phyloP scores from a whole-genome alignment of 75 land plant species.

The Cryptomeria japonica region DNA sequence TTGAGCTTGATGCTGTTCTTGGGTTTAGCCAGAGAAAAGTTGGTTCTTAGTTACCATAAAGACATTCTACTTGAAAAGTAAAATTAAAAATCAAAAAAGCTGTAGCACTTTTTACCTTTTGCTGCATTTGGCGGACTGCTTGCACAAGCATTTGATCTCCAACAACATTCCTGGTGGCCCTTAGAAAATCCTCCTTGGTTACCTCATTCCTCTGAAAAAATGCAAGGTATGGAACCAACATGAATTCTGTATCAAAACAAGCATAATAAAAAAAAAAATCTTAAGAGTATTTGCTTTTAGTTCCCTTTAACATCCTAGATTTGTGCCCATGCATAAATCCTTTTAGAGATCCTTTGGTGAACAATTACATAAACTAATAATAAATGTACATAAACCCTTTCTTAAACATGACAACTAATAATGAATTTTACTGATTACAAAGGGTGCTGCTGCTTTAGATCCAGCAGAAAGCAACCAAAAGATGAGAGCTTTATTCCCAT shows the following conservation, averaged over 20 bases:
- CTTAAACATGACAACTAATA: background rate
- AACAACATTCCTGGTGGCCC: slow-evolving; percentile 68
- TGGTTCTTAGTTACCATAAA: background rate
- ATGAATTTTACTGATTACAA: background rate
- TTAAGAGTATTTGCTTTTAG: slow-evolving; percentile 6
- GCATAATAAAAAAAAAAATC: background rate
- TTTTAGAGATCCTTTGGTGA: background rate
- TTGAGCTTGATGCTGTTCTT: slow-evolving; percentile 11
- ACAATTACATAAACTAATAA: background rate
- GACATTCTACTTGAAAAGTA: background rate
- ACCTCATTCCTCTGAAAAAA: slow-evolving; percentile 72
- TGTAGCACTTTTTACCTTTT: slow-evolving; percentile 35
- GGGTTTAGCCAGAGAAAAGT: background rate
- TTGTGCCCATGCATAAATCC: too few relatives aligned
- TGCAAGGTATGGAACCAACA: background rate
- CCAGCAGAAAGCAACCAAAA: background rate
- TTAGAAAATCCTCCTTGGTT: slow-evolving; percentile 67
- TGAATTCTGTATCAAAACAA: slow-evolving; percentile 10
- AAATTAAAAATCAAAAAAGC: background rate
- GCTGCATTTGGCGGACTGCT: slow-evolving; percentile 60
- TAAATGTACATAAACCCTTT: background rate
- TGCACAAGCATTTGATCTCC: slow-evolving; percentile 84
- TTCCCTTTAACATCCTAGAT: background rate
- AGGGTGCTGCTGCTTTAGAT: background rate
- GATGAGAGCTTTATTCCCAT: background rate